Percentiles rank a stretch among this genome's conserved stretches.
These are phyloP conservation scores for Zymoseptoria ardabiliae DNA, from an alignment of 2,329 filamentous ascomycete genomes.

Conservation along the genomic window DNA sequence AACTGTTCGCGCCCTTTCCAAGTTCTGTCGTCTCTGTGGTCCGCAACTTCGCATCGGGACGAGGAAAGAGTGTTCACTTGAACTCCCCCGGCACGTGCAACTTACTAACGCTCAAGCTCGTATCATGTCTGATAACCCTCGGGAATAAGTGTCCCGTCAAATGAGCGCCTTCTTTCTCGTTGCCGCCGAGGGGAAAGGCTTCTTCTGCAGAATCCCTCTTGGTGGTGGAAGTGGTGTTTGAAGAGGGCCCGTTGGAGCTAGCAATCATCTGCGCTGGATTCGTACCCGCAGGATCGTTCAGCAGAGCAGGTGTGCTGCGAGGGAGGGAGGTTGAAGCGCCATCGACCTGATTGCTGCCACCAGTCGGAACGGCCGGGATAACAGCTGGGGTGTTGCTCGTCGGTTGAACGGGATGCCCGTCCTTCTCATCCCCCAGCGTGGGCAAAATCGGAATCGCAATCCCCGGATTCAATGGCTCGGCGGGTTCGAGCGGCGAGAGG, in stretches of 20 bases:
- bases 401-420: neutral
- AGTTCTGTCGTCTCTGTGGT: neutral
- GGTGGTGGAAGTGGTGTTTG: neutral
- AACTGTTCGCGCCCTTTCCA: neutral
- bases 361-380: neutral
- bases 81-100: constrained; percentile 64
- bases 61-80: constrained; percentile 8
- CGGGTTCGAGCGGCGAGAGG: neutral
- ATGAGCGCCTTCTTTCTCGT: constrained; percentile 29
- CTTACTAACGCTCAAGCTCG: constrained; percentile 50
- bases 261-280: neutral
- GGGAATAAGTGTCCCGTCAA: constrained; percentile 40
- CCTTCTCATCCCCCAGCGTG: neutral
- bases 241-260: too few relatives aligned
- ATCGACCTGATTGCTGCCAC: too few relatives aligned
- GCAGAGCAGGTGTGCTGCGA: neutral
- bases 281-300: neutral
- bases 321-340: neutral
- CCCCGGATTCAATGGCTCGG: neutral
- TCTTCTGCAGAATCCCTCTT: neutral
- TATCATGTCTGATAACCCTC: constrained; percentile 41
- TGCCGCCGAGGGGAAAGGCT: constrained; percentile 19
- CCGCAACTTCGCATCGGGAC: neutral
- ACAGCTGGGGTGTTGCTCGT: neutral
- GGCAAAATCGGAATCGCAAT: neutral